Percentiles rank a stretch among this genome's conserved stretches.
These are phyloP conservation scores for Quercus variabilis DNA, from an alignment of 306 rosid species.

Conservation along the genomic window DNA sequence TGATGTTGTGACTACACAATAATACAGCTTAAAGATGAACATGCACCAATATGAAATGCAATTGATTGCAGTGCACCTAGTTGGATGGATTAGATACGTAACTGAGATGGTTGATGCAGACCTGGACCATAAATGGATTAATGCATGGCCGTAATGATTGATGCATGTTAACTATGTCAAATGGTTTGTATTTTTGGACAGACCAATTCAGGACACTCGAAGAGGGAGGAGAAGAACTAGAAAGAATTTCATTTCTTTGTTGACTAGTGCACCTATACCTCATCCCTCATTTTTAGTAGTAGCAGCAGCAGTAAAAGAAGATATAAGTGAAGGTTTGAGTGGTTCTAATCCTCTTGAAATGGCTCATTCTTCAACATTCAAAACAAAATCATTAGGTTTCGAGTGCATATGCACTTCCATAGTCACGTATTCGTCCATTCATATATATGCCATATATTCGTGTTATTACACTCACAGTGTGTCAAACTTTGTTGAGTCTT, in stretches of 20 bases:
- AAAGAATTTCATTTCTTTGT: slow-evolving; percentile 13
- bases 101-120: neutral
- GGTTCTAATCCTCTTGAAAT: slow-evolving; percentile 8
- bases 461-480: too few species aligned
- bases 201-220: slow-evolving; percentile 7
- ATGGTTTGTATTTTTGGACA: neutral
- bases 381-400: slow-evolving; percentile 13
- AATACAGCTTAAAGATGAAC: neutral
- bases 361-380: slow-evolving; percentile 3
- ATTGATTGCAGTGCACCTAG: slow-evolving; percentile 2
- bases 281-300: neutral
- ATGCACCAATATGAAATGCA: neutral
- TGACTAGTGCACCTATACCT: slow-evolving; percentile 6
- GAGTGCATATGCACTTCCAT: neutral
- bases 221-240: neutral
- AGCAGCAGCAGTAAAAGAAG: neutral
- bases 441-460: too few species aligned
- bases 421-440: neutral
- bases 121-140: neutral
- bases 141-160: slow-evolving; percentile 10
- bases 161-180: slow-evolving; percentile 16
- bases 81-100: neutral
- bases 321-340: slow-evolving; percentile 8
- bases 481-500: too few species aligned
- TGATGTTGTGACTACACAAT: neutral